Percentiles rank a stretch among this genome's conserved stretches.
Conservation (phyloP, 768 basidiomycete genomes). For the Suillus subaureus region DNA sequence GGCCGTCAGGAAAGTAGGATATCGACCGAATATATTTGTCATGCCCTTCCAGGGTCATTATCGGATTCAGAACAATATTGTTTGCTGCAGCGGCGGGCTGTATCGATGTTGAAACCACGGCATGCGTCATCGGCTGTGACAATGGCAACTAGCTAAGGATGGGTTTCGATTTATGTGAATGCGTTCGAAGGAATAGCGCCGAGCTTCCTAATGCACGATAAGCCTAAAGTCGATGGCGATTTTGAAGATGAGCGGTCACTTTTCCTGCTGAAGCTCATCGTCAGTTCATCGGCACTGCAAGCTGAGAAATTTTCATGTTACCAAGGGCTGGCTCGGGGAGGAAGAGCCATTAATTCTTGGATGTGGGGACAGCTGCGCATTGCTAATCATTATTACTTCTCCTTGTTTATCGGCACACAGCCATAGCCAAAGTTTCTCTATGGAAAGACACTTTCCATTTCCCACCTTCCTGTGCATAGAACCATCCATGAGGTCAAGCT, state of each 20-base stretch:
- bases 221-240: background rate
- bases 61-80: background rate
- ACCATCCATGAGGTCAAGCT: background rate
- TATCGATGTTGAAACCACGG: background rate
- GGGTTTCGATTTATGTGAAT: background rate
- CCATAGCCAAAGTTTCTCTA: conserved; percentile 1
- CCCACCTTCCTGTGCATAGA: background rate
- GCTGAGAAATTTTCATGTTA: background rate
- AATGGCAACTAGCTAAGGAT: background rate
- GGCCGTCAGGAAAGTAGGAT: background rate
- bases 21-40: background rate
- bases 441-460: background rate
- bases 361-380: background rate
- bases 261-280: background rate
- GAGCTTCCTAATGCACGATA: background rate
- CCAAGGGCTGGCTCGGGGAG: background rate
- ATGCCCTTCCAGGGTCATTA: background rate
- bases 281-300: background rate
- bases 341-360: background rate
- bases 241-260: background rate
- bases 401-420: background rate
- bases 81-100: background rate
- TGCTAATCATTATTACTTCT: background rate
- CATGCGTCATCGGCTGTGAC: background rate
- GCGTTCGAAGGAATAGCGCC: background rate